Conservation (phyloP, 176 grass and related monocot genomes). For the Neostapfia colusana region DNA sequence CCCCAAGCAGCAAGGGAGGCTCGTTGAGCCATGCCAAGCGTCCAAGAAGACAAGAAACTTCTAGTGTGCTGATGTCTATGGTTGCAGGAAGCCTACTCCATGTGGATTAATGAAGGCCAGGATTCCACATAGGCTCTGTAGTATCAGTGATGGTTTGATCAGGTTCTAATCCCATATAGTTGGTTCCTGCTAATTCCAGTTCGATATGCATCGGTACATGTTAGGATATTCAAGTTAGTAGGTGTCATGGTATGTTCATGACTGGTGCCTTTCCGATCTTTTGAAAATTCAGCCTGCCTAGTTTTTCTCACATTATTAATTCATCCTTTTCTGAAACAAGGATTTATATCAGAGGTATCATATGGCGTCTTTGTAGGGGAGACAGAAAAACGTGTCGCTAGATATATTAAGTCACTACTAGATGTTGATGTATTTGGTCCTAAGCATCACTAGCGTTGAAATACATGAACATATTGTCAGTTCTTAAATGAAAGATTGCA, state of each 20-base stretch:
- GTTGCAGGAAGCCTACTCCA: constrained; percentile 14
- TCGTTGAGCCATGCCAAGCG: constrained; percentile 28
- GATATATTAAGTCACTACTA: neutral
- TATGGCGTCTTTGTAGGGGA: too few species aligned
- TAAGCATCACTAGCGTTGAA: neutral
- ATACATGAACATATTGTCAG: neutral
- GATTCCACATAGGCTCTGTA: constrained; percentile 13
- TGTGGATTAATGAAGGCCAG: neutral
- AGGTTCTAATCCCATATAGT: neutral
- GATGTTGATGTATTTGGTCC: neutral
- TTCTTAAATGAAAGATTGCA: neutral
- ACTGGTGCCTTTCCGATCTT: constrained; percentile 2
- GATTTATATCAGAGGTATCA: too few species aligned
- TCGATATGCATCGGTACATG: constrained; percentile 11
- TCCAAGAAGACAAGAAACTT: constrained; percentile 37
- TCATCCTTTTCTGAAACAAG: neutral
- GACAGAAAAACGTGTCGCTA: too few species aligned
- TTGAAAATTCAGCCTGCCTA: too few species aligned
- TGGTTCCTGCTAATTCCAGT: constrained; percentile 12
- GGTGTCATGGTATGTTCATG: constrained; percentile 8
- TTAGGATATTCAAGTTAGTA: constrained; percentile 1
- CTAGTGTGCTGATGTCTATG: constrained; percentile 4
- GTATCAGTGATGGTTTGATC: neutral
- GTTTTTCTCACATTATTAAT: neutral
- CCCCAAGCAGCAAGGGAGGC: constrained; percentile 44